Conservation (phyloP, 176 grass and related monocot species). For the Lolium multiflorum region DNA sequence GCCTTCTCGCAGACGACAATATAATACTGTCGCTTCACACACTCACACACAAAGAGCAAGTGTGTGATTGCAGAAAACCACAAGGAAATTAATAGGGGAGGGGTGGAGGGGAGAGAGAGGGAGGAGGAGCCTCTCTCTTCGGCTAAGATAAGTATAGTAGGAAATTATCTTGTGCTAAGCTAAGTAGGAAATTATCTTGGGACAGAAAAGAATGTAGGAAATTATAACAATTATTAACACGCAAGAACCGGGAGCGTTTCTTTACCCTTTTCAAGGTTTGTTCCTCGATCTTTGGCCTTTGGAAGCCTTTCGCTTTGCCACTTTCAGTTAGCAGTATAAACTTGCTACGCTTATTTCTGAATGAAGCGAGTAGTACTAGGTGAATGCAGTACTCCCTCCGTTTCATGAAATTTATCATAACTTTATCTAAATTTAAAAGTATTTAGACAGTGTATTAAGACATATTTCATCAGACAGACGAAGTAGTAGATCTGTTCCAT, state of each 20-base stretch:
- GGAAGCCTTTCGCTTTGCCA: conserved; percentile 5
- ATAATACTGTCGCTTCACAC: conserved; percentile 25
- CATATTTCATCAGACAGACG: too few species aligned
- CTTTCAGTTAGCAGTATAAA: neutral
- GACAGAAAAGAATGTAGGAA: too few species aligned
- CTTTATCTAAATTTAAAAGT: too few species aligned
- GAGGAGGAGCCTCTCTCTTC: neutral
- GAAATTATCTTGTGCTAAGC: neutral
- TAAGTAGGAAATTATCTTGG: too few species aligned
- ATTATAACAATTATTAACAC: neutral
- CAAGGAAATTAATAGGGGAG: neutral
- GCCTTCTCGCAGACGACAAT: conserved; percentile 31
- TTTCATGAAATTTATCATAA: too few species aligned
- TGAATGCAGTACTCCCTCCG: too few species aligned
- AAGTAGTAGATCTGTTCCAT: too few species aligned
- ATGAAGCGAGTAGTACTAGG: too few species aligned
- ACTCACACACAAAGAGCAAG: neutral
- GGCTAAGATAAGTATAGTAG: neutral
- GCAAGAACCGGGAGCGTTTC: neutral
- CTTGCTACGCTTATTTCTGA: too few species aligned
- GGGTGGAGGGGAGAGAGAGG: neutral
- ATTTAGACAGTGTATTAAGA: too few species aligned
- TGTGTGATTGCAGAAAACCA: conserved; percentile 30
- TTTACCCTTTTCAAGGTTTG: conserved; percentile 34
- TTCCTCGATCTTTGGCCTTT: neutral